Percentiles rank a stretch among this genome's conserved stretches.
Conservation (phyloP, 2,329 filamentous ascomycete genomes). For the Rutstroemia sp. region DNA sequence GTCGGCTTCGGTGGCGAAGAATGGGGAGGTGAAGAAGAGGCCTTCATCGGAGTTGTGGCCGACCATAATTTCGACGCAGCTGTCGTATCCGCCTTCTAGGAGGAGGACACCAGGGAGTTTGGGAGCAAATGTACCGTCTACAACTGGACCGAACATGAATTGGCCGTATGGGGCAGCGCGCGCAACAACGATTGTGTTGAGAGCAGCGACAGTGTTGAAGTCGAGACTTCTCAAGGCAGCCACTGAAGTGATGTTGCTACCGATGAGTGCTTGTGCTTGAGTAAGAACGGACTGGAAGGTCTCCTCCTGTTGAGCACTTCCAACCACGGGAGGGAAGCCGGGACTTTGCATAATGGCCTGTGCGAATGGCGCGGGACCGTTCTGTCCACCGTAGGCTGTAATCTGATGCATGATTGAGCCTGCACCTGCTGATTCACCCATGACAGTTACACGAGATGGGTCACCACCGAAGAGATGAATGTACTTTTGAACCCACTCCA, state of each 20-base stretch:
- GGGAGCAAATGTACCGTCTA: constrained; percentile 43
- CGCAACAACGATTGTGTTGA: constrained; percentile 16
- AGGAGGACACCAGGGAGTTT: constrained; percentile 38
- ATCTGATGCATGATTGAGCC: constrained; percentile 49
- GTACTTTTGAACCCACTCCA: constrained; percentile 49
- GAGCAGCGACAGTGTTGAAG: constrained; percentile 9
- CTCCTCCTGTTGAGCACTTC: constrained; percentile 4
- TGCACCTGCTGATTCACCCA: constrained; percentile 45
- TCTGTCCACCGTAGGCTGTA: constrained; percentile 40
- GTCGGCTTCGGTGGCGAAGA: constrained; percentile 15
- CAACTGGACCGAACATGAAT: constrained; percentile 37
- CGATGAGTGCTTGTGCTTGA: constrained; percentile 11
- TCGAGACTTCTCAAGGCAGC: constrained; percentile 1
- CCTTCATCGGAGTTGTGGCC: constrained; percentile 39
- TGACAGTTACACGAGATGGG: constrained; percentile 40
- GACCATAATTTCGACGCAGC: constrained; percentile 37
- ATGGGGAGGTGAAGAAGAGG: constrained; percentile 23
- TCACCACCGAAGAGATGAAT: constrained; percentile 50
- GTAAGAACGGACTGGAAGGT: constrained; percentile 12
- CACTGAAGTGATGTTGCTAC: constrained; percentile 6
- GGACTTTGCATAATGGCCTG: constrained; percentile 31
- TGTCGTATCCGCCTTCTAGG: constrained; percentile 37
- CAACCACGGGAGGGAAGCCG: constrained; percentile 13
- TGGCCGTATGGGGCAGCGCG: constrained; percentile 30
- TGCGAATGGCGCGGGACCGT: constrained; percentile 34